Base-by-base conservation (phyloP, 768 basidiomycete species). In the Pisolithus albus region DNA sequence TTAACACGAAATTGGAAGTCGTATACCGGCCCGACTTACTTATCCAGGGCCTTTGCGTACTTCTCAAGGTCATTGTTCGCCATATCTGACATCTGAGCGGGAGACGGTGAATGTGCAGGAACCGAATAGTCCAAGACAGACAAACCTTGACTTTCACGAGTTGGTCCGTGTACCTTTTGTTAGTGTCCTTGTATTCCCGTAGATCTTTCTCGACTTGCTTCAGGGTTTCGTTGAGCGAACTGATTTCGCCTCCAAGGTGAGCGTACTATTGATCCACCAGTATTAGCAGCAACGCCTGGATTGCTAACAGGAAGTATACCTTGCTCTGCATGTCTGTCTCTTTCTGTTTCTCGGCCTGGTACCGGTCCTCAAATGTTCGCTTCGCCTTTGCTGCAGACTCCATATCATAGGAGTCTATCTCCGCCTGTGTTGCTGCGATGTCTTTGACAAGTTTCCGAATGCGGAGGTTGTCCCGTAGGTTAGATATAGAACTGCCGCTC, bases 61-160 rank as follows among this genome's bases (percentile, higher is more conserved):
- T 98, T 98, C 73, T 99, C 95, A 49, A 99, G 68, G 67, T 99
- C 96, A 53, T 81, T 88, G 67, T 95, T 97, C 6, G 95, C 93
- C 85, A 97, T 92, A 67, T 98, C 94, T 30, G 93, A 92, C 71
- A 96, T 91, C 94, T 97, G 58, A 43, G 24, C 32, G 8, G 13
- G 8, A 24, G 21, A 46, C 24, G 11, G 46, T 42, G 36, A 18
- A 46, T 40, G 38, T 40, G 38, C 16, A 18, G n/a, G 26, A 40
- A 8, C 23, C 32, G 13, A 49, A 50, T 41, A 37, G 28, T 42
- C 16, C 50, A 44, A 18, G 40, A 7, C 45, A 4, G 16, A 50
- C 71, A 38, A 59, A 92, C 94, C 80, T 98, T 98, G 62, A 96
- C 93, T 73, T 85, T 89, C 61, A 98, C 82, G 46, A 98, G 77